These are phyloP conservation scores for Tephrocybe sp. DNA, from an alignment of 768 basidiomycete species.

Conservation along the genomic window DNA sequence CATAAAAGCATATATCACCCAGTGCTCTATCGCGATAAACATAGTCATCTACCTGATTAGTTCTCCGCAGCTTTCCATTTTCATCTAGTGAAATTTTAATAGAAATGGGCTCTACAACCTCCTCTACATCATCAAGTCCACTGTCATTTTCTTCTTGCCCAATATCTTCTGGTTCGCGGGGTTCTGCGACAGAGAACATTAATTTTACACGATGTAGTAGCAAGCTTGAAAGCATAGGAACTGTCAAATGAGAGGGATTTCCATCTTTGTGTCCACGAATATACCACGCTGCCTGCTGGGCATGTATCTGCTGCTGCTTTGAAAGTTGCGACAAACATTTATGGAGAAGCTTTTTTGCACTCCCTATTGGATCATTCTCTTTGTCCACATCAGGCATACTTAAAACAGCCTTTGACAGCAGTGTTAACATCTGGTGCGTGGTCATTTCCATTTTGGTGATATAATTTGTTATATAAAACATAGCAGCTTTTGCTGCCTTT, in stretches of 20 bases:
- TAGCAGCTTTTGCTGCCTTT: too few species aligned
- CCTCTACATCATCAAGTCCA: background rate
- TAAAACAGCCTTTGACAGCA: slow-evolving; percentile 24
- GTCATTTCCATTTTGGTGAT: slow-evolving; percentile 31
- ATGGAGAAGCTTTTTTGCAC: slow-evolving; percentile 24
- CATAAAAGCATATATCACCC: slow-evolving; percentile 22
- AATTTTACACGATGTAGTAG: slow-evolving; percentile 12
- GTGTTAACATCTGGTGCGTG: slow-evolving; percentile 23
- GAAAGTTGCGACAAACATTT: slow-evolving; percentile 29
- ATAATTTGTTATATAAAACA: slow-evolving; percentile 35
- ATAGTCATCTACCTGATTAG: slow-evolving; percentile 28
- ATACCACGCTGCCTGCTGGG: slow-evolving; percentile 30
- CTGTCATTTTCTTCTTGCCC: background rate
- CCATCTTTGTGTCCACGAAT: slow-evolving; percentile 23
- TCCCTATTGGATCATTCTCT: background rate
- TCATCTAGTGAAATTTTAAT: background rate
- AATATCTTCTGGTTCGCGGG: background rate
- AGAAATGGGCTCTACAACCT: background rate
- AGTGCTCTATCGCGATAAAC: slow-evolving; percentile 14
- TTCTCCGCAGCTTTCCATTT: slow-evolving; percentile 12
- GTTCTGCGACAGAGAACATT: background rate
- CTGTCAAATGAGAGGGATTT: slow-evolving; percentile 25
- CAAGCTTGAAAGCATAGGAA: slow-evolving; percentile 22
- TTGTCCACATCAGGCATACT: background rate
- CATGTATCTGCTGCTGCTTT: slow-evolving; percentile 27